Evolutionary conservation across 192 early-diverging fungal species (phyloP).

Genomic region (Geranomyces variabilis): DNA sequence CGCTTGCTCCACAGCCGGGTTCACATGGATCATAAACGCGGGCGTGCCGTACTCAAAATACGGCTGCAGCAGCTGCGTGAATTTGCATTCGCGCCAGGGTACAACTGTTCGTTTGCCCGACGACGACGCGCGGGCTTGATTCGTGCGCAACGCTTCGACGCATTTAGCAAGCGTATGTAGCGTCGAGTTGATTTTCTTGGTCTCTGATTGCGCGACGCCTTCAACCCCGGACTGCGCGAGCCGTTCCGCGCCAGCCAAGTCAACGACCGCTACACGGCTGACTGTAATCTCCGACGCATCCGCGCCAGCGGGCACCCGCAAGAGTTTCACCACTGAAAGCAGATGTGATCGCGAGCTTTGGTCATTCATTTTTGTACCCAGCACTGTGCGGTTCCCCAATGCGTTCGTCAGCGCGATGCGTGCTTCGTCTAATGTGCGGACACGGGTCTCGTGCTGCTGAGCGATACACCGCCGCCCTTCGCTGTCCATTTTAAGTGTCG

Average conservation of each 20-base stretch:
- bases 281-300: not conserved
- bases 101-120: slow-evolving; percentile 6
- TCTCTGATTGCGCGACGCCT: slow-evolving; percentile 30
- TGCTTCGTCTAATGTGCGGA: slow-evolving; percentile 14
- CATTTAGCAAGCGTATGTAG: slow-evolving; percentile 34
- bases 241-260: slow-evolving; percentile 34
- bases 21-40: slow-evolving; percentile 24
- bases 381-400: slow-evolving; percentile 12
- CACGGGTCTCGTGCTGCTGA: slow-evolving; percentile 21
- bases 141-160: slow-evolving; percentile 23
- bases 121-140: slow-evolving; percentile 13
- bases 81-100: slow-evolving; percentile 37
- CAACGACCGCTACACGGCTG: slow-evolving; percentile 30
- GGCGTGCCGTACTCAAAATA: slow-evolving; percentile 34
- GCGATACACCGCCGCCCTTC: slow-evolving; percentile 30
- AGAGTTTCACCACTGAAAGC: slow-evolving; percentile 27
- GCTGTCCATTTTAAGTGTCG: slow-evolving; percentile 24
- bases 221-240: slow-evolving; percentile 29
- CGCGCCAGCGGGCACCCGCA: slow-evolving; percentile 5
- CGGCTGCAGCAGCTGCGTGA: slow-evolving; percentile 33
- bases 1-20: slow-evolving; percentile 18
- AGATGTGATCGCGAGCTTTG: slow-evolving; percentile 36
- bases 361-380: slow-evolving; percentile 29
- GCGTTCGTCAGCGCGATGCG: not conserved
- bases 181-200: slow-evolving; percentile 36